Evolutionary conservation across 371 early-diverging fungal genomes (phyloP).

Genomic region (Rhizopus delemar): DNA sequence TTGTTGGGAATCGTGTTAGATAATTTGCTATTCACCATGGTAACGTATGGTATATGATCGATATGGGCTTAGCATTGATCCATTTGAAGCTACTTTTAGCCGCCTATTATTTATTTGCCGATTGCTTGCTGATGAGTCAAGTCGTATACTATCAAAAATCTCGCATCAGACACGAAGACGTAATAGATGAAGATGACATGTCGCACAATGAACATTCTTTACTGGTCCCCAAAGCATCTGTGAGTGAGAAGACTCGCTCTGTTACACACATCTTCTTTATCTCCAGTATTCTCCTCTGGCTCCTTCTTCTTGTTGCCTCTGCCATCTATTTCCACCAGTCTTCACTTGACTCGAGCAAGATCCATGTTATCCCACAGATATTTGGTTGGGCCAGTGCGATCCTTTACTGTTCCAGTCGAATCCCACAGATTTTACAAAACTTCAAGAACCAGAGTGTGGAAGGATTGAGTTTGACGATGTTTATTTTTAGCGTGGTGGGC

Average conservation of each 20-base stretch:
- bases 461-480: constrained; percentile 79
- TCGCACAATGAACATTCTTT: background rate
- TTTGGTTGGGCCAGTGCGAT: constrained; percentile 60
- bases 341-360: constrained; percentile 35
- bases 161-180: constrained; percentile 21
- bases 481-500: constrained; percentile 79
- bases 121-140: constrained; percentile 54
- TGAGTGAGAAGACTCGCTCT: constrained; percentile 17
- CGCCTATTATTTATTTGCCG: constrained; percentile 53
- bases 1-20: constrained; percentile 74
- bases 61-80: too few relatives aligned
- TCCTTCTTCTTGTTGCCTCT: constrained; percentile 20
- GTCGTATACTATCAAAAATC: constrained; percentile 57
- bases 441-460: constrained; percentile 69
- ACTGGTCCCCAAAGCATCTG: background rate
- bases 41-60: constrained; percentile 21
- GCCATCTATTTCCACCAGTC: constrained; percentile 26
- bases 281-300: constrained; percentile 23
- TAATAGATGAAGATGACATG: constrained; percentile 5
- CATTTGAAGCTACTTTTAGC: constrained; percentile 42
- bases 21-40: constrained; percentile 70
- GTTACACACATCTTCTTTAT: constrained; percentile 29
- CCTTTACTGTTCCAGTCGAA: constrained; percentile 61
- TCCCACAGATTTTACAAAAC: constrained; percentile 85
- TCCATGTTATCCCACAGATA: constrained; percentile 42